These are phyloP conservation scores for Gossypium davidsonii DNA, from an alignment of 441 rosid species.

Conservation along the genomic window DNA sequence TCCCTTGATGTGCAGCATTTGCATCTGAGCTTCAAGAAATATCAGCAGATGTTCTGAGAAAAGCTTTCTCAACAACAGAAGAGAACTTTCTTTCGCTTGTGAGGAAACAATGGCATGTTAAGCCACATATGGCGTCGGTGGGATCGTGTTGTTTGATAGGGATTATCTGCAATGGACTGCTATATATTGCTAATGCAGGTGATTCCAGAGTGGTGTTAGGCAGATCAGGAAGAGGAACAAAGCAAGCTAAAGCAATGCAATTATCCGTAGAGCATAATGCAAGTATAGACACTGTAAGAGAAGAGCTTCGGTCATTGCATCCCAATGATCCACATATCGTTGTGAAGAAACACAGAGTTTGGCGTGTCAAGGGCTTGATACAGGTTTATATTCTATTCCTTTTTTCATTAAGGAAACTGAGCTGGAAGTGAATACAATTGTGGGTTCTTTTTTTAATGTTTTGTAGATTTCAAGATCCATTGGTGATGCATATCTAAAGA, in stretches of 20 bases:
- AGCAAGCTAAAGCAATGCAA: constrained; percentile 34
- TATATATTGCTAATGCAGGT: constrained; percentile 48
- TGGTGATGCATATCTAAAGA: constrained; percentile 60
- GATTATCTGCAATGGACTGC: constrained; percentile 39
- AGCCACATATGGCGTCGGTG: constrained; percentile 51
- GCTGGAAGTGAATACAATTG: neutral
- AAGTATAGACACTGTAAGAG: constrained; percentile 38
- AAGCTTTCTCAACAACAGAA: constrained; percentile 44
- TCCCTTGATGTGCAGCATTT: constrained; percentile 29
- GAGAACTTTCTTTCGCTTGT: constrained; percentile 37
- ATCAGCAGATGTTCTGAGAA: constrained; percentile 34
- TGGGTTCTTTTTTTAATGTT: neutral
- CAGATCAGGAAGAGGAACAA: constrained; percentile 28
- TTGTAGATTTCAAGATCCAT: constrained; percentile 54
- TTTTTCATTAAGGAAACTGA: neutral
- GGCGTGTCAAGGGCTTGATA: constrained; percentile 64
- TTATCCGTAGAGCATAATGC: constrained; percentile 58
- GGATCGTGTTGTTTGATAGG: constrained; percentile 63
- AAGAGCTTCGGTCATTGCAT: constrained; percentile 46
- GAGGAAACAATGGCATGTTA: constrained; percentile 43
- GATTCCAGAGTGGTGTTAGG: constrained; percentile 58
- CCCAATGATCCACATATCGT: constrained; percentile 48
- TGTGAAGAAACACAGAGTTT: constrained; percentile 38
- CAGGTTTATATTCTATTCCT: constrained; percentile 32
- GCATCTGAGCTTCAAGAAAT: constrained; percentile 32